Evolutionary conservation across 2,329 filamentous ascomycete genomes (phyloP).

Genomic region (Emergomyces pasteurianus): DNA sequence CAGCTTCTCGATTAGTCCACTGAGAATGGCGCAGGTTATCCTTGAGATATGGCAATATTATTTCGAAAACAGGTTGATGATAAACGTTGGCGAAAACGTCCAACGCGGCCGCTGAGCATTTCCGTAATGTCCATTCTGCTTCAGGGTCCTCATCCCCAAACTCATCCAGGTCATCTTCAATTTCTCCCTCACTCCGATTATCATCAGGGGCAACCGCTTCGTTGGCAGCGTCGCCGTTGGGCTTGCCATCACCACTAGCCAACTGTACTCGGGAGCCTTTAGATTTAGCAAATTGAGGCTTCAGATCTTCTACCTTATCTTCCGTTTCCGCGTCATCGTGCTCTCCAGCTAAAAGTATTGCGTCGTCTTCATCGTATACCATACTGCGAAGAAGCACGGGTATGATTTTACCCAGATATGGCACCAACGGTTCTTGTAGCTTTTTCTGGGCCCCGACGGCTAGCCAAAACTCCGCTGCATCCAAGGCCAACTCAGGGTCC

Average conservation of each 20-base stretch:
- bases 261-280: conserved; percentile 48
- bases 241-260: conserved; percentile 25
- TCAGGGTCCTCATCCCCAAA: conserved; percentile 63
- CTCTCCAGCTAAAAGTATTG: conserved; percentile 68
- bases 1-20: conserved; percentile 88
- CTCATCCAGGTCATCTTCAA: conserved; percentile 56
- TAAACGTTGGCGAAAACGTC: conserved; percentile 92
- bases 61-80: conserved; percentile 73
- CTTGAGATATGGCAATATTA: conserved; percentile 84
- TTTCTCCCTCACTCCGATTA: conserved; percentile 77
- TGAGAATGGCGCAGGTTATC: conserved; percentile 77
- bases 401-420: conserved; percentile 72
- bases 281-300: conserved; percentile 74
- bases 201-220: conserved; percentile 52
- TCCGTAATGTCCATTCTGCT: conserved; percentile 87
- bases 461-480: conserved; percentile 96
- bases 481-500: conserved; percentile 80
- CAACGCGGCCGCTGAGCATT: conserved; percentile 90
- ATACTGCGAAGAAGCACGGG: conserved; percentile 87
- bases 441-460: conserved; percentile 79
- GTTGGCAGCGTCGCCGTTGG: conserved; percentile 33
- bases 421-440: conserved; percentile 62
- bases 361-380: conserved; percentile 93
- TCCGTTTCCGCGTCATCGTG: conserved; percentile 86
- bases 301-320: conserved; percentile 81